Evolutionary conservation across 352 stramenopile species (phyloP), one percentile per base, ranked within the genome.

Genomic region (Globisporangium recalcitrans): DNA sequence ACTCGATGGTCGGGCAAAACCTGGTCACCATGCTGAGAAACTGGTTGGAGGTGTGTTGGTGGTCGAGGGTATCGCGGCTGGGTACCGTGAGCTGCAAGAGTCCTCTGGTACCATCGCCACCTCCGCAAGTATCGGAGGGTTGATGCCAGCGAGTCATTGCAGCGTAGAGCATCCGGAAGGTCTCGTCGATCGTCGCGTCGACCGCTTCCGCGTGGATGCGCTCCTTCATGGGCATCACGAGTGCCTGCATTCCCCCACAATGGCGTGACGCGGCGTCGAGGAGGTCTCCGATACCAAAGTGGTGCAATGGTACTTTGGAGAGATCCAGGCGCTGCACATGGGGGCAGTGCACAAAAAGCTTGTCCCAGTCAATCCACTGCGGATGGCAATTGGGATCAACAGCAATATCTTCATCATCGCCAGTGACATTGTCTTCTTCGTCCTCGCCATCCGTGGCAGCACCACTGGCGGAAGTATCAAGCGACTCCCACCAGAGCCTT

Each of bases 1-100:
- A 85, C 70, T 90, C 78, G 47, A 90, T 63, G 1, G 63, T 46
- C 3, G 80, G 80, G 53, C 80, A 90, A 27, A 76, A 70, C 9
- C 29, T 58, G 16, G 60, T 38, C 24, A 84, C 66, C 0, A 44
- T 54, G 3, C 49, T 44, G 10, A 84, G 52, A 42, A 77, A 80
- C 44, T 77, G 68, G 27, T 71, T 47, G 2, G 54, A 58, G 5
- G 29, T 63, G 21, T 56, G n/a, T 42, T 76, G 60, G 53, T 64
- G 69, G 26, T 81, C 71, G 34, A 47, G 42, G 2, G 24, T 36
- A 22, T 56, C 38, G 4, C 49, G 53, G 31, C 52, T 65, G 3
- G 60, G 60, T 0, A 65, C 60, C 10, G 52, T 65, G 44, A 67
- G 55, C 46, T 62, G 53, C 8, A 57, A 19, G 3, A 62, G 32